Evolutionary conservation across 768 basidiomycete species (phyloP), one percentile per base, ranked within the genome.

Genomic region (Podaxis sp.): DNA sequence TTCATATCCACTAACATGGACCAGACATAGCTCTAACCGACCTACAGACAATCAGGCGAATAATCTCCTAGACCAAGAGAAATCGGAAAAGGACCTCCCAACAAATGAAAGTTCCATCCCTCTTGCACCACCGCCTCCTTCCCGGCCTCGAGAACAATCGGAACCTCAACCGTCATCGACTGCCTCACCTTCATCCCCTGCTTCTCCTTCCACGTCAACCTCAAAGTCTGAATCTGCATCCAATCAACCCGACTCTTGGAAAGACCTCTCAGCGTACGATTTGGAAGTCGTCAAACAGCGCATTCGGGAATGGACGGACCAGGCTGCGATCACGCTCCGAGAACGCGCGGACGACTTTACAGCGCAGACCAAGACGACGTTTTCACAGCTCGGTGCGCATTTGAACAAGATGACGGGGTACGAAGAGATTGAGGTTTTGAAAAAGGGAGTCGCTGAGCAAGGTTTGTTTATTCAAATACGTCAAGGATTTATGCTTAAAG

Each of bases 321-420:
- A 76, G 40, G 75, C 79, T 28, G 74, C 78, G 4, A 72, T 79
- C 56, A 73, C 73, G 28, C 73, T 88, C 60, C 84, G 87, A 52
- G 77, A 76, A 62, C 81, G 79, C 46, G 79, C 85, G 48, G 87
- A 90, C 70, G 77, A 74, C 48, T 82, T 90, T 66, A 87, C 90
- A 0, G 75, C 77, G 8, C 73, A 72, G 4, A 82, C 91, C 2
- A 82, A 83, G 65, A 75, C 78, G 6, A 85, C 82, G 4, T 85
- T 96, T 67, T 87, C 88, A 48, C 82, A 87, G 68, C 80, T 96
- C 2, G 95, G 94, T 11, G 76, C 82, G 26, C 84, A 91, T 69
- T 77, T 99, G 62, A 98, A 96, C 71, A 87, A 84, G 64, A 86
- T 92, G 22, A 95, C 96, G 8, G 97, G 97, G 0, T 99, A 99